Evolutionary conservation across 1,284 basidiomycete genomes (phyloP).

Genomic region (Omphalotus olearius): DNA sequence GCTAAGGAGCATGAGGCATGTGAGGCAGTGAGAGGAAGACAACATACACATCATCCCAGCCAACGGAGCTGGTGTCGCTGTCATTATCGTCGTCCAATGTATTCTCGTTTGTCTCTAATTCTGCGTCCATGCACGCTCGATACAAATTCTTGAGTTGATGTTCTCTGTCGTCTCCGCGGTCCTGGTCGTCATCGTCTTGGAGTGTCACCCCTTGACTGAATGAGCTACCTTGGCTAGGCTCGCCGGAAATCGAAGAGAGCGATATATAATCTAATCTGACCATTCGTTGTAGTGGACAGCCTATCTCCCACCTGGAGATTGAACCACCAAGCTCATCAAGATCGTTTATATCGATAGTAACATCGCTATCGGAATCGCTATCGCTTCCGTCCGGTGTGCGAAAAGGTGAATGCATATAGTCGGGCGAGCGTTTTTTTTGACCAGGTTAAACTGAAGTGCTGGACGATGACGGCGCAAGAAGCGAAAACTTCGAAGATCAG

Average conservation of each 20-base stretch:
- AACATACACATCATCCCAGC: constrained; percentile 7
- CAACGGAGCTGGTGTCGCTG: constrained; percentile 2
- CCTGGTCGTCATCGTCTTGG: background rate
- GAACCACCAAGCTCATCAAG: background rate
- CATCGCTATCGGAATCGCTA: constrained; percentile 5
- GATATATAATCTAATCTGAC: background rate
- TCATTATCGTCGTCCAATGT: background rate
- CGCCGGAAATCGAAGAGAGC: too few species aligned
- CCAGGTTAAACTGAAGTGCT: too few species aligned
- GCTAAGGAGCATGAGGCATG: background rate
- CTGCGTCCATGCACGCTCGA: constrained; percentile 3
- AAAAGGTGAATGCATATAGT: too few species aligned
- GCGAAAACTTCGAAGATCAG: too few species aligned
- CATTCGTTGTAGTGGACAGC: constrained; percentile 4
- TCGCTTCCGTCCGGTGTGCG: too few species aligned
- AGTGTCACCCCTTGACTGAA: background rate
- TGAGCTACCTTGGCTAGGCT: too few species aligned
- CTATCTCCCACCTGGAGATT: background rate
- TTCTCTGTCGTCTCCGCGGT: background rate
- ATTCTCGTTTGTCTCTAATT: constrained; percentile 3
- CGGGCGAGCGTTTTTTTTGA: too few species aligned
- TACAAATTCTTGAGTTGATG: background rate
- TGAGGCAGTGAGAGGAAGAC: background rate
- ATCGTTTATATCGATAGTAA: constrained; percentile 5
- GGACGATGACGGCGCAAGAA: too few species aligned